Base-by-base conservation (phyloP, 2,329 filamentous ascomycete species). In the Alternaria ethzedia region DNA sequence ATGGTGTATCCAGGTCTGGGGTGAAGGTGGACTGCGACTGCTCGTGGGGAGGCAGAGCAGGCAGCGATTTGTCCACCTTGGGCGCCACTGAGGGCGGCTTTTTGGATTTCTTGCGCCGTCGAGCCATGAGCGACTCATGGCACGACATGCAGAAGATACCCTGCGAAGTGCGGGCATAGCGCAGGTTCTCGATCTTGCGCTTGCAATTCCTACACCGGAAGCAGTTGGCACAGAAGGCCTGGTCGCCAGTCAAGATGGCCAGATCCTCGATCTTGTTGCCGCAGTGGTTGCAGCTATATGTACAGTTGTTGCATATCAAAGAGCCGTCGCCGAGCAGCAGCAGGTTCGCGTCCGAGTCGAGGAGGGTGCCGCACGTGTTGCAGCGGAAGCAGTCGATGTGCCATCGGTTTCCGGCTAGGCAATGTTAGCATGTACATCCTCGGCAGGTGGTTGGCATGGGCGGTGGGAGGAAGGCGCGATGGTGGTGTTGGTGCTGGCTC, bases 121-220 rank as follows among this genome's bases (percentile, higher is more conserved):
- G 87, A 54, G 95, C 93, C 94, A 98, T 98, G 57, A 99, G 83
- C 26, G 93, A 96, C 81, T 99, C 96, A 78, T 99, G 96, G 79
- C 96, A 99, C 76, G 91, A 94, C 96, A 99, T 99, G 83, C 96
- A 99, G 79, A 99, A 98, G 73, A 99, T 99, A 64, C 96, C 96
- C 81, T 98, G 96, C 8, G 95, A 97, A 1, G 96, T 99, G 76
- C 96, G 90, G 58, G 96, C 96, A 88, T 98, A 99, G 79, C 95
- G 90, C 68, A 99, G 86, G 79, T 99, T 99, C 82, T 99, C 96
- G 65, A 99, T 99, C 84, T 97, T 97, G 79, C 92, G 90, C 85
- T 98, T 99, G 86, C 96, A 99, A 80, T 98, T 99, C 74, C 96
- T 88, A 83, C 96, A 99, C 74, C 94, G 89, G 83, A 99, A 99